These are phyloP conservation scores for Iberis pinnata DNA, from an alignment of 345 rosid genomes.

Conservation along the genomic window DNA sequence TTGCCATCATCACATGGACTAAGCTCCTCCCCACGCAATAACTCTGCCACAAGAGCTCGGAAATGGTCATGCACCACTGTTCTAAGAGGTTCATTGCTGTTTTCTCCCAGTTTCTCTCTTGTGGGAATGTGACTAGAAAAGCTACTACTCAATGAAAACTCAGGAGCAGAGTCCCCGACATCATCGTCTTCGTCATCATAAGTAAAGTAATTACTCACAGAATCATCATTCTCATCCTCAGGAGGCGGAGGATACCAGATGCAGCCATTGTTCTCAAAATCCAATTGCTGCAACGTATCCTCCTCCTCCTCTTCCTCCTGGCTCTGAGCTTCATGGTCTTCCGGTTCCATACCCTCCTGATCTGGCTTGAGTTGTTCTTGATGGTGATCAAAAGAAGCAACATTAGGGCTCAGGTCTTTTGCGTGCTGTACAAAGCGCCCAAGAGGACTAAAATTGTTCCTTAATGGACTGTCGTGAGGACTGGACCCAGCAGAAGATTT, in stretches of 20 bases:
- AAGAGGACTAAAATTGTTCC: conserved; percentile 79
- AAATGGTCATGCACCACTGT: conserved; percentile 79
- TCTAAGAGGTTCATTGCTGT: conserved; percentile 62
- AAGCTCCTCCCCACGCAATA: conserved; percentile 70
- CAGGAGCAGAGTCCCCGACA: conserved; percentile 65
- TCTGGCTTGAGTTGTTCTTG: conserved; percentile 29
- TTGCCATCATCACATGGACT: conserved; percentile 39
- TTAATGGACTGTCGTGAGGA: conserved; percentile 82
- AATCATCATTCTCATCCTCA: conserved; percentile 77
- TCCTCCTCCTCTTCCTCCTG: conserved; percentile 32
- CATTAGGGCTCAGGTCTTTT: conserved; percentile 38
- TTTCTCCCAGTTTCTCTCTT: conserved; percentile 59
- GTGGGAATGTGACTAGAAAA: conserved; percentile 55
- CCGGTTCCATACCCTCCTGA: conserved; percentile 12
- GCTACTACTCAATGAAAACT: conserved; percentile 70
- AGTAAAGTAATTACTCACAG: conserved; percentile 54
- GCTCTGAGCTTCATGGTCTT: conserved; percentile 30
- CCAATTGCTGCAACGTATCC: conserved; percentile 48
- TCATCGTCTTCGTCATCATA: conserved; percentile 89
- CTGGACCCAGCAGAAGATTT: conserved; percentile 70
- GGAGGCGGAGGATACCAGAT: conserved; percentile 95
- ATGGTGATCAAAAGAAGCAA: conserved; percentile 26
- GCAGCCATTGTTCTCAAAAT: conserved; percentile 74
- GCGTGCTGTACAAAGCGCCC: conserved; percentile 66
- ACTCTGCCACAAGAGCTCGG: conserved; percentile 93